Evolutionary conservation across 2,329 filamentous ascomycete species (phyloP), one percentile per base, ranked within the genome.

Genomic region (Sodiomyces alkalinus): DNA sequence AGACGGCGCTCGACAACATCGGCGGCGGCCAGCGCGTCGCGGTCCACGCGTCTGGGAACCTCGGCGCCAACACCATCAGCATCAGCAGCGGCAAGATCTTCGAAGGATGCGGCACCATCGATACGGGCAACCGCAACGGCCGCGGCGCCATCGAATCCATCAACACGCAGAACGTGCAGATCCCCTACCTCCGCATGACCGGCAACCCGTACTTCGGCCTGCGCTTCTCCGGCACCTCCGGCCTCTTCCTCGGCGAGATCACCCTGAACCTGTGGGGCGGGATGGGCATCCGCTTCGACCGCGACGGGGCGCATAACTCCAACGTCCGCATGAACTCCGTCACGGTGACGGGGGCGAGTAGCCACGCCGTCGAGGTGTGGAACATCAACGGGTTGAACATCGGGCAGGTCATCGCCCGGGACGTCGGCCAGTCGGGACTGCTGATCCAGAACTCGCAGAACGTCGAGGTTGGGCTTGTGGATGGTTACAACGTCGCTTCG

Each of bases 361-460:
- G 60, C 40, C 67, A 72, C 40, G 64, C 63, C 3, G 62, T 72
- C 19, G 67, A 72, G 47, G 66, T 61, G 0, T 71, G 64, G 62
- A 71, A 71, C 43, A 70, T 71, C 22, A 58, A 69, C 36, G 59
- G 61, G 8, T 53, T 72, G 3, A 51, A 44, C 1, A 62, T 72
- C 39, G 54, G 56, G 37, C 46, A 51, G 12, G 66, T 72, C 22
- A 60, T 70, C 19, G 67, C 65, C 2, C 50, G 51, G 7, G 49
- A 71, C 33, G 59, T 66, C 3, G 65, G 64, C 22, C 65, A 72
- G 45, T 66, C 49, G n/a, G 67, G 65, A 0, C 38, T 72, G n/a
- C 52, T 72, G 11, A 45, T 72, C 17, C 66, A 72, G 31, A 58
- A 53, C 22, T 64, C 64, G 0, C 58, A 47, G 5, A 68, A 71